Evolutionary conservation across 2,329 filamentous ascomycete species (phyloP).

Genomic region (Aspergillus flavus): DNA sequence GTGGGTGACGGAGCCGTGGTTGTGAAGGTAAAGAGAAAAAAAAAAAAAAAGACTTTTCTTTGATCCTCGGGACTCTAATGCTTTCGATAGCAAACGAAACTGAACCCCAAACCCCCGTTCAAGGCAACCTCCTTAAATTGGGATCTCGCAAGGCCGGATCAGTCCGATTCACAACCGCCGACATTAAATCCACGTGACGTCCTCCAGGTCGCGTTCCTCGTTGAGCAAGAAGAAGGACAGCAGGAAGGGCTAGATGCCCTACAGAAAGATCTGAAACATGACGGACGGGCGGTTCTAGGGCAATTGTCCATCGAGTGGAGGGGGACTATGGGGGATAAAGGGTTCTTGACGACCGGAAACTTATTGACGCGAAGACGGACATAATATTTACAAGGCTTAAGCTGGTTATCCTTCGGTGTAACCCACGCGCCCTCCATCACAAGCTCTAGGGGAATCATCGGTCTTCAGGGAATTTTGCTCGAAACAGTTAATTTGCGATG

Average conservation of each 20-base stretch:
- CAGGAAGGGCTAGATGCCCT: slow-evolving; percentile 54
- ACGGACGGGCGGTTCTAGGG: slow-evolving; percentile 67
- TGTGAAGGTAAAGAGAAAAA: slow-evolving; percentile 61
- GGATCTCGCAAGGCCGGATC: slow-evolving; percentile 47
- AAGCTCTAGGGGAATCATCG: background rate
- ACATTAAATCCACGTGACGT: slow-evolving; percentile 65
- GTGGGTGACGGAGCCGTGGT: slow-evolving; percentile 81
- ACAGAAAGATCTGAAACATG: slow-evolving; percentile 51
- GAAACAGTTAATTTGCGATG: background rate
- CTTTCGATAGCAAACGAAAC: slow-evolving; percentile 44
- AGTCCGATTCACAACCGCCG: slow-evolving; percentile 39
- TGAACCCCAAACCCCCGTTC: slow-evolving; percentile 57
- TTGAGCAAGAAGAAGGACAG: slow-evolving; percentile 57
- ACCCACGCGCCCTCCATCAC: background rate
- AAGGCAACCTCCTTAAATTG: slow-evolving; percentile 58
- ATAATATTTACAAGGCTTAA: slow-evolving; percentile 19
- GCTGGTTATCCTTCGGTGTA: background rate
- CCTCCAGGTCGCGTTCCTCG: slow-evolving; percentile 65
- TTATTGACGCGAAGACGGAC: slow-evolving; percentile 53
- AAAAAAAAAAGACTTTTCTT: background rate
- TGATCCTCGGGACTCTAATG: background rate
- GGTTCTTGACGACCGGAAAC: slow-evolving; percentile 85
- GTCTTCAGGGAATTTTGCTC: background rate
- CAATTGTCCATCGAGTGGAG: slow-evolving; percentile 87
- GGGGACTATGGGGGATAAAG: slow-evolving; percentile 84